phyloP scores from a whole-genome alignment of 176 grass and related monocot genomes.

The Carex littledalei region DNA sequence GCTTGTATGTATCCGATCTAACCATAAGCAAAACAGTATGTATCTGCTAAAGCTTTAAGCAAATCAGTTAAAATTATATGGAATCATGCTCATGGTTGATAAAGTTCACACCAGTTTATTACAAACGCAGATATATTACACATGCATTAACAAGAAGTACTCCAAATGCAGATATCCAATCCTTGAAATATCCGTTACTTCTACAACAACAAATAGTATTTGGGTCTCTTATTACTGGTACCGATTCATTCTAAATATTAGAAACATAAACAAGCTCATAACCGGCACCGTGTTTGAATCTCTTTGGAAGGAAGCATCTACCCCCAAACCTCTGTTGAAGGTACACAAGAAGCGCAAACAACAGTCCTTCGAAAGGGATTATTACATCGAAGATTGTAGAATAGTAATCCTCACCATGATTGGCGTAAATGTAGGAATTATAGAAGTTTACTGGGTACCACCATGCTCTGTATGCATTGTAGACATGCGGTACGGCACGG shows the following conservation, averaged over 20 bases:
- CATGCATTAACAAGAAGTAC: not conserved
- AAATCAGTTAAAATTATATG: not conserved
- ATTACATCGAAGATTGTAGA: conserved; percentile 63
- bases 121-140: not conserved
- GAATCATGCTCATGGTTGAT: not conserved
- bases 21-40: not conserved
- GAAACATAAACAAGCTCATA: not conserved
- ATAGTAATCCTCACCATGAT: conserved; percentile 49
- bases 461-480: conserved; percentile 50
- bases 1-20: not conserved
- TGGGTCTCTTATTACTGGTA: not conserved
- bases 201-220: not conserved
- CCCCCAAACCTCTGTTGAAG: conserved; percentile 59
- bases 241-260: not conserved
- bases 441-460: conserved; percentile 26
- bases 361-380: conserved; percentile 44
- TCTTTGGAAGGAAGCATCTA: conserved; percentile 38
- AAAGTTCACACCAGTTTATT: not conserved
- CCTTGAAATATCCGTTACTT: too few species aligned
- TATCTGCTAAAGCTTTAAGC: too few species aligned
- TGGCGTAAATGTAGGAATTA: conserved; percentile 54
- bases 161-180: not conserved
- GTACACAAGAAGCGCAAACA: conserved; percentile 44
- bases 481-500: conserved; percentile 56
- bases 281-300: not conserved